A percentile compares a stretch with the other conserved stretches of the same genome.
These are phyloP conservation scores for Termitomyces sp. DNA, from an alignment of 768 basidiomycete genomes.

Conservation along the genomic window DNA sequence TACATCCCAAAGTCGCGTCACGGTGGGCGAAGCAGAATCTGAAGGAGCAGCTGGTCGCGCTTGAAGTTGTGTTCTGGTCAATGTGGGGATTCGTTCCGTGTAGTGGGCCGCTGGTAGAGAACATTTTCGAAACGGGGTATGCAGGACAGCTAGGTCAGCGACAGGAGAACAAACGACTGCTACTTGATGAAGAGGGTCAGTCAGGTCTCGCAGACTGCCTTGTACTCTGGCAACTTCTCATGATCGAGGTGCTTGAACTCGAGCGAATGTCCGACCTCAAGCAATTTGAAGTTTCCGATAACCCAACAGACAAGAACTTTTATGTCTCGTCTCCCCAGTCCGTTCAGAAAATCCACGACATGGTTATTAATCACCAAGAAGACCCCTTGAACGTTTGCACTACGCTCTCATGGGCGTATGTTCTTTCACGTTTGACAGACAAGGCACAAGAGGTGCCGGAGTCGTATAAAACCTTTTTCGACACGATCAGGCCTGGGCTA, in stretches of 20 bases:
- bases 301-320: conserved; percentile 43
- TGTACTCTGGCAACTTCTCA: conserved; percentile 75
- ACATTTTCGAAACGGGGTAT: conserved; percentile 65
- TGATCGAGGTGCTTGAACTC: conserved; percentile 76
- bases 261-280: conserved; percentile 60
- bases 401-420: conserved; percentile 82
- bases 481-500: conserved; percentile 41
- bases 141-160: conserved; percentile 57
- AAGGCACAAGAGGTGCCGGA: conserved; percentile 52
- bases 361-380: conserved; percentile 55
- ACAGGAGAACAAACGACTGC: conserved; percentile 60
- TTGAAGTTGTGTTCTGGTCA: conserved; percentile 88
- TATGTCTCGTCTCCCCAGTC: conserved; percentile 62
- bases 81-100: conserved; percentile 78
- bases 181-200: conserved; percentile 72
- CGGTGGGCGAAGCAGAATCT: conserved; percentile 71
- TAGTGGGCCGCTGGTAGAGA: conserved; percentile 57
- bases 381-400: conserved; percentile 64
- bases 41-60: conserved; percentile 73
- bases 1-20: conserved; percentile 57
- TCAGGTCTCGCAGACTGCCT: conserved; percentile 66
- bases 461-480: conserved; percentile 53
- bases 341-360: conserved; percentile 63
- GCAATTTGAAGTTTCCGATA: conserved; percentile 46
- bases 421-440: conserved; percentile 61